A percentile compares a stretch with the other conserved stretches of the same genome.
Conservation (phyloP, 257 asterid genomes). For the Salvia hispanica region DNA sequence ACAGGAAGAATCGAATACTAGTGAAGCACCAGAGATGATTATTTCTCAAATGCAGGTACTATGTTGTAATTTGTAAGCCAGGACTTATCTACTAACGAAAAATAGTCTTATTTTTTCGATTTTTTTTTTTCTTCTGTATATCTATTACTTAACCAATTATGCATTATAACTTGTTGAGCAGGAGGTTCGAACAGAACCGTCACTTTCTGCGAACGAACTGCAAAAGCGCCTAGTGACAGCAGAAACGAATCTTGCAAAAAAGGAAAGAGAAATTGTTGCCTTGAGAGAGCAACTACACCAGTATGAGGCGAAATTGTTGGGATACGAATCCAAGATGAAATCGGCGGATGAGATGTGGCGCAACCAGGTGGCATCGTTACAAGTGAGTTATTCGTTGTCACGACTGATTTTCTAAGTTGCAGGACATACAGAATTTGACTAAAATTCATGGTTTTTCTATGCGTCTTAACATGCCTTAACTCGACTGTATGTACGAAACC, state of each 20-base stretch:
- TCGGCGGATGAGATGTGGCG: conserved; percentile 92
- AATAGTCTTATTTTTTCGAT: no score
- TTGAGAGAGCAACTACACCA: conserved; percentile 68
- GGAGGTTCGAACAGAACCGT: conserved; percentile 56
- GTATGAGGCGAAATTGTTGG: conserved; percentile 59
- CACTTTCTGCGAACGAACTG: conserved; percentile 63
- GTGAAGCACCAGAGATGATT: conserved; percentile 43
- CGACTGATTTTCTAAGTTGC: background rate
- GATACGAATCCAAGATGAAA: conserved; percentile 75
- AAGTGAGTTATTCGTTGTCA: conserved; percentile 51
- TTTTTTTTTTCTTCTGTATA: no score
- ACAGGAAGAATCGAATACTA: conserved; percentile 33
- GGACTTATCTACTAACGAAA: no score
- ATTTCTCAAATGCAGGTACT: conserved; percentile 66
- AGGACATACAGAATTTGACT: background rate
- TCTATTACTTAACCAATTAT: no score
- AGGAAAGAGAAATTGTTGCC: conserved; percentile 71
- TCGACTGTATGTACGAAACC: background rate
- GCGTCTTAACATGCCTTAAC: background rate
- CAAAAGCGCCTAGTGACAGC: conserved; percentile 55
- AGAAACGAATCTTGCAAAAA: conserved; percentile 52
- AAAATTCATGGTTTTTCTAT: background rate
- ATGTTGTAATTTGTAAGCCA: background rate
- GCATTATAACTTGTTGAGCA: conserved; percentile 32
- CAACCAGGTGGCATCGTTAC: conserved; percentile 78